Base-by-base conservation (phyloP, 2,329 filamentous ascomycete genomes). In the Fusarium sp. region DNA sequence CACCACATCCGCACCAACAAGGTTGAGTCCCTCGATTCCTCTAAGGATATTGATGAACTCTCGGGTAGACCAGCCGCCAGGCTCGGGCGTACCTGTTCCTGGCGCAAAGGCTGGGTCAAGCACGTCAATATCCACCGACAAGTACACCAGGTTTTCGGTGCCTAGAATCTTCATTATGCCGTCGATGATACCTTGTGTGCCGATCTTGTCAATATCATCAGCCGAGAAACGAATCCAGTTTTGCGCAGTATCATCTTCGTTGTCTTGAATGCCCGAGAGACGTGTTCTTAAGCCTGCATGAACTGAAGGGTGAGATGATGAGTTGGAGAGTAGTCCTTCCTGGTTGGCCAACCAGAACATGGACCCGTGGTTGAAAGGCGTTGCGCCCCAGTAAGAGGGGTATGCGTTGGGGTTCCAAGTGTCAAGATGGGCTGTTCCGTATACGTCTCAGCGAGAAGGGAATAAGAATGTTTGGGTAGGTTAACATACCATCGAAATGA, bases 261-360 rank as follows among this genome's bases (percentile, higher is more conserved):
- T 92, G 77, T 92, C 91, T 4, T 89, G 89, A 45, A 82, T 81
- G 41, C 90, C 90, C 0, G 88, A 89, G 7, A 97, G 84, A 6
- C 93, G 86, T 0, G 93, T 97, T 46, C 94, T 90, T 51, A 97
- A 83, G 2, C 94, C 94, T 0, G 93, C 94, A 79, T 97, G 94
- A 8, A 96, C 92, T 0, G 88, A 92, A 30, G 84, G 82, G 82
- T 96, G 91, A 11, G 87, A 88, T 1, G 88, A 91, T 15, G 77
- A 70, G 79, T 95, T 94, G 65, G 88, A 85, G 62, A 97, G 90
- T 25, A 97, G 82, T 0, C 92, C 93, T 79, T 97, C 94, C 30
- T 90, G 89, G 51, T 90, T 90, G 8, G 94, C 94, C 72, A 95
- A 87, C 91, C 93, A 95, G 85, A 97, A 97, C 90, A 97, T 96